These are phyloP conservation scores for Linum trigynum DNA, from an alignment of 345 rosid genomes.

Conservation along the genomic window DNA sequence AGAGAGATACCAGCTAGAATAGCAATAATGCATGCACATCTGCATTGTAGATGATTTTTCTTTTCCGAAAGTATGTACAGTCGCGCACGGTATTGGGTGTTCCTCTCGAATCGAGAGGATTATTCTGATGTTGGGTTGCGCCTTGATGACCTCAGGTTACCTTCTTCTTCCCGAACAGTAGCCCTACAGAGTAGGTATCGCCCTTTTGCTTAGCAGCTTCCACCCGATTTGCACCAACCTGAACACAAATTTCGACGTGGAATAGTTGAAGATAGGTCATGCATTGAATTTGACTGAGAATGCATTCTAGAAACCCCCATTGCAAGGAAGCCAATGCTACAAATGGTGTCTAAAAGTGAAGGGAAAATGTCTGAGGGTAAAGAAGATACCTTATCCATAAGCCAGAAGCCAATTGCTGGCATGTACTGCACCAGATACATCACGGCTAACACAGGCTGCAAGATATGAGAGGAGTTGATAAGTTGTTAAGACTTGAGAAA, in stretches of 20 bases:
- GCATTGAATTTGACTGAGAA: not conserved
- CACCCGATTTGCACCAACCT: conserved; percentile 76
- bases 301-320: not conserved
- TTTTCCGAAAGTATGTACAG: too few relatives aligned
- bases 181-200: conserved; percentile 55
- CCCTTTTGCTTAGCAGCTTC: conserved; percentile 71
- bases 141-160: conserved; percentile 27
- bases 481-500: too few relatives aligned
- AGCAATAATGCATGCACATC: too few relatives aligned
- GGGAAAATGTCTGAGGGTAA: conserved; percentile 3
- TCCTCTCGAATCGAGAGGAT: too few relatives aligned
- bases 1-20: too few relatives aligned
- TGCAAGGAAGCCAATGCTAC: too few relatives aligned
- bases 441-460: conserved; percentile 83
- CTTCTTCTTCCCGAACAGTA: conserved; percentile 66
- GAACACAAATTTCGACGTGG: not conserved
- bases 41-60: too few relatives aligned
- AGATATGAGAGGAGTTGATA: not conserved
- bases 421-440: conserved; percentile 88
- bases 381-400: conserved; percentile 83
- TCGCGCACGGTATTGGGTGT: too few relatives aligned
- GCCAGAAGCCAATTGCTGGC: conserved; percentile 79
- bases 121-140: not conserved
- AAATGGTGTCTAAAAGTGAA: too few relatives aligned
- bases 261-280: not conserved